A percentile compares a stretch with the other conserved stretches of the same genome.
phyloP scores from a whole-genome alignment of 1,139 yeast genomes.

The Sugiyamaella novakii region DNA sequence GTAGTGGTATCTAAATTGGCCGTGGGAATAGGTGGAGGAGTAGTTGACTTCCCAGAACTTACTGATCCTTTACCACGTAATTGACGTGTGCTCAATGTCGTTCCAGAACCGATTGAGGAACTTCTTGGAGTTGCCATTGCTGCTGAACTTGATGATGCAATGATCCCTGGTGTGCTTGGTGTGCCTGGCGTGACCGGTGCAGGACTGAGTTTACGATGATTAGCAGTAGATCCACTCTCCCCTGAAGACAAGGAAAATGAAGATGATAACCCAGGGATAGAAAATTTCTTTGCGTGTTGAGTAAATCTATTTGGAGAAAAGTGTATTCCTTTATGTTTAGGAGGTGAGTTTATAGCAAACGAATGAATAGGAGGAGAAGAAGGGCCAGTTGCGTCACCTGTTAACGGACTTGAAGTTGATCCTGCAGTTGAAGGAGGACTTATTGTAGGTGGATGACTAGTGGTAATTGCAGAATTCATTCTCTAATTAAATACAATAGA shows the following conservation, averaged over 20 bases:
- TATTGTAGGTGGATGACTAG: too few species aligned
- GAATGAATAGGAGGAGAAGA: too few species aligned
- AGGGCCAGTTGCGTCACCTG: too few species aligned
- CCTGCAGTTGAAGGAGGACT: too few species aligned
- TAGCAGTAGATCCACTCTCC: slow-evolving; percentile 1
- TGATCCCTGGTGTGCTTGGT: neutral
- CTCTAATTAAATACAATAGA: too few species aligned
- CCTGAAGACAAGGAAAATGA: slow-evolving; percentile 7
- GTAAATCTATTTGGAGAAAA: neutral
- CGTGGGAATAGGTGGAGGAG: neutral
- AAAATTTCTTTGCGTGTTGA: neutral
- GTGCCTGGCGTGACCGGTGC: neutral
- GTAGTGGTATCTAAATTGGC: neutral
- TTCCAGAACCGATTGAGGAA: neutral
- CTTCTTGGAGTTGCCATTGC: neutral
- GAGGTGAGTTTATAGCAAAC: too few species aligned
- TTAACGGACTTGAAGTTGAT: too few species aligned
- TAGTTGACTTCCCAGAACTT: neutral
- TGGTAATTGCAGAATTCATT: too few species aligned
- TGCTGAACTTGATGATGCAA: neutral
- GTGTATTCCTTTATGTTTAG: neutral
- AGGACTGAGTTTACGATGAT: neutral
- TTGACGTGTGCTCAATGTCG: slow-evolving; percentile 14
- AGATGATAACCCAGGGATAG: slow-evolving; percentile 4
- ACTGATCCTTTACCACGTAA: slow-evolving; percentile 1